phyloP scores from a whole-genome alignment of 116 monocot genomes.

The Phalaenopsis hybrid region DNA sequence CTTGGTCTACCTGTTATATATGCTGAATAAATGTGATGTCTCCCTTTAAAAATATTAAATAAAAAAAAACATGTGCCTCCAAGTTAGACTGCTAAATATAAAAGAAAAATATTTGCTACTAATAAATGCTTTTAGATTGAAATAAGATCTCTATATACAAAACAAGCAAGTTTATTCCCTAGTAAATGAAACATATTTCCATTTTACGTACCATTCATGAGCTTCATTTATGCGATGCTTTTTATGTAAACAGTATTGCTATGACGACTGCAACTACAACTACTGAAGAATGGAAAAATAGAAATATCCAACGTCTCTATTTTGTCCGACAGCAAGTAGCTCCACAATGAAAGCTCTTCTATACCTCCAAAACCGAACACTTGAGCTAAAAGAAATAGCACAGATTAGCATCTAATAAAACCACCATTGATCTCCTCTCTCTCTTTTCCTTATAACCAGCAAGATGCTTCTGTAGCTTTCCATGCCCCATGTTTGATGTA shows the following conservation, averaged over 20 bases:
- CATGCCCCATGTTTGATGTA: conserved; percentile 14
- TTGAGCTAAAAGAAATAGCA: background rate
- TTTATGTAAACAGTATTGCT: background rate
- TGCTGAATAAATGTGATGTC: too few species aligned
- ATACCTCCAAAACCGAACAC: background rate
- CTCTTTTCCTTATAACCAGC: background rate
- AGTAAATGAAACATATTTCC: background rate
- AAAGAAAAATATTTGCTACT: too few species aligned
- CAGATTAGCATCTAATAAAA: background rate
- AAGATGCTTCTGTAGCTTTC: conserved; percentile 5
- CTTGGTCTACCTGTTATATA: too few species aligned
- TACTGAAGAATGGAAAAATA: background rate
- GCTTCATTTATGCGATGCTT: background rate
- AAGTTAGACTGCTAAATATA: too few species aligned
- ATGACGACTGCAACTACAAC: background rate
- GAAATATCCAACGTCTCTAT: background rate
- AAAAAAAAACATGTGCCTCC: too few species aligned
- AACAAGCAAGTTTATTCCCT: background rate
- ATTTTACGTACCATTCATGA: background rate
- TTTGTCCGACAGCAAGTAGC: background rate
- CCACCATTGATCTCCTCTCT: background rate
- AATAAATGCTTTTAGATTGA: too few species aligned
- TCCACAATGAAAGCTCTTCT: background rate
- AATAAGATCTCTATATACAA: background rate
- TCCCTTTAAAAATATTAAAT: too few species aligned